Percentiles rank a stretch among this genome's conserved stretches.
phyloP scores from a whole-genome alignment of 129 eudicot species.

The Calendula officinalis region DNA sequence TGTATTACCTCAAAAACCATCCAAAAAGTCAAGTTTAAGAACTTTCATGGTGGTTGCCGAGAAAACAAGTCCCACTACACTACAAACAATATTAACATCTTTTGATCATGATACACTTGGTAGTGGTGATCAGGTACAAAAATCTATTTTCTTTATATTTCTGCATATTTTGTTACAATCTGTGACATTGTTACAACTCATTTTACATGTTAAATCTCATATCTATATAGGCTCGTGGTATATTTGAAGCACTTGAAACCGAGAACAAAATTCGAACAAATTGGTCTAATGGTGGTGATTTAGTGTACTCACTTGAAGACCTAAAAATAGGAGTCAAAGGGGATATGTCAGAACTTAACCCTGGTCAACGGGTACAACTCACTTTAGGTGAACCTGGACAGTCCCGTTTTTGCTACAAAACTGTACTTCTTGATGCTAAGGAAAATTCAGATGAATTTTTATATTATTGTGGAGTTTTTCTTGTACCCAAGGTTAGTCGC shows the following conservation, averaged over 20 bases:
- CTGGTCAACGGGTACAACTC: conserved; percentile 65
- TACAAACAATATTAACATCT: conserved; percentile 48
- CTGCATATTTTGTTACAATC: background rate
- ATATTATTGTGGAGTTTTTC: conserved; percentile 74
- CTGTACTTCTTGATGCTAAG: conserved; percentile 86
- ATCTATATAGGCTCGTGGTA: conserved; percentile 56
- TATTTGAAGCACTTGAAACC: conserved; percentile 62
- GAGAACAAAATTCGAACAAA: conserved; percentile 58
- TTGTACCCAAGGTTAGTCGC: conserved; percentile 74
- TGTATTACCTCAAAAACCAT: conserved; percentile 54
- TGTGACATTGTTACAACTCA: conserved; percentile 3
- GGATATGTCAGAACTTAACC: conserved; percentile 60
- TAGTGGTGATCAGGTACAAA: conserved; percentile 60
- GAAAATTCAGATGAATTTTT: conserved; percentile 46
- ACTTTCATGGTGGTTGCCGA: conserved; percentile 87
- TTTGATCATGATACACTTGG: conserved; percentile 41
- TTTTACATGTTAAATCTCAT: conserved; percentile 2
- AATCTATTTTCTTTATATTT: background rate
- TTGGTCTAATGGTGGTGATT: conserved; percentile 50
- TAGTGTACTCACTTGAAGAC: conserved; percentile 70
- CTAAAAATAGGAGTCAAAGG: conserved; percentile 74
- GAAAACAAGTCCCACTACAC: conserved; percentile 50
- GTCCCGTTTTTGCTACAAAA: conserved; percentile 62
- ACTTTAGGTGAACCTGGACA: conserved; percentile 68
- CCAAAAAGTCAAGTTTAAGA: conserved; percentile 48